Conservation (phyloP, 208 protist species). For the Herpetomonas tarakana region DNA sequence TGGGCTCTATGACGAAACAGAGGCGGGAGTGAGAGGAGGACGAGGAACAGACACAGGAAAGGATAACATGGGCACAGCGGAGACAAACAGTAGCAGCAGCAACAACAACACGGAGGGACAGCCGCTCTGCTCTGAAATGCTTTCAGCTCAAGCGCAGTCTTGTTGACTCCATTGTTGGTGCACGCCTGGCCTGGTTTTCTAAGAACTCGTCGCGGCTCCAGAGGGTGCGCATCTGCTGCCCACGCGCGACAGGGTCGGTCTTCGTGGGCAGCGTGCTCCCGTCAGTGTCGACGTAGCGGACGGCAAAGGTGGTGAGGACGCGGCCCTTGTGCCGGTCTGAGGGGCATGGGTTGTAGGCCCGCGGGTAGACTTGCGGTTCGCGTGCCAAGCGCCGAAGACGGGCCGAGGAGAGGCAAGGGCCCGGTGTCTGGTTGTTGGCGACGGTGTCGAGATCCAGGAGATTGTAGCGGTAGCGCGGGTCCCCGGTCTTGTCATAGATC, state of each 20-base stretch:
- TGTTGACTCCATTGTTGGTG: no score
- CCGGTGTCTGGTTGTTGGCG: no score
- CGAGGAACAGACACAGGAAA: no score
- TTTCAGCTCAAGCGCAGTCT: no score
- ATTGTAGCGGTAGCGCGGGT: conserved; percentile 62
- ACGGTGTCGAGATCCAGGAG: neutral
- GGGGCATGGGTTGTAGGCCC: neutral
- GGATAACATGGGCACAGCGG: no score
- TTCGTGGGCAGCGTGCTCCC: conserved; percentile 53
- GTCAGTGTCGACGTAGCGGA: conserved; percentile 46
- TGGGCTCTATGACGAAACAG: no score
- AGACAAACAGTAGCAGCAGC: no score
- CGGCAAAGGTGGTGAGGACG: conserved; percentile 24
- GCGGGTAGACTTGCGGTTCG: neutral
- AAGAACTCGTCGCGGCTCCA: conserved; percentile 75
- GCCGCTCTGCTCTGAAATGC: no score
- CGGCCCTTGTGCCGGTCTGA: neutral
- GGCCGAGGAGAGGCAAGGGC: neutral
- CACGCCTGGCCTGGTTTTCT: conserved; percentile 25
- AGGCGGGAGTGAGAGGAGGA: no score
- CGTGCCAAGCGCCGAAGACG: neutral
- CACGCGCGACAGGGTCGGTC: conserved; percentile 67
- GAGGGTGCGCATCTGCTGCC: conserved; percentile 68
- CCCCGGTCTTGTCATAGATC: conserved; percentile 71
- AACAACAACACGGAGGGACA: no score